A percentile compares a stretch with the other conserved stretches of the same genome.
Conservation (phyloP, 768 basidiomycete genomes). For the Boletellus emodensis region DNA sequence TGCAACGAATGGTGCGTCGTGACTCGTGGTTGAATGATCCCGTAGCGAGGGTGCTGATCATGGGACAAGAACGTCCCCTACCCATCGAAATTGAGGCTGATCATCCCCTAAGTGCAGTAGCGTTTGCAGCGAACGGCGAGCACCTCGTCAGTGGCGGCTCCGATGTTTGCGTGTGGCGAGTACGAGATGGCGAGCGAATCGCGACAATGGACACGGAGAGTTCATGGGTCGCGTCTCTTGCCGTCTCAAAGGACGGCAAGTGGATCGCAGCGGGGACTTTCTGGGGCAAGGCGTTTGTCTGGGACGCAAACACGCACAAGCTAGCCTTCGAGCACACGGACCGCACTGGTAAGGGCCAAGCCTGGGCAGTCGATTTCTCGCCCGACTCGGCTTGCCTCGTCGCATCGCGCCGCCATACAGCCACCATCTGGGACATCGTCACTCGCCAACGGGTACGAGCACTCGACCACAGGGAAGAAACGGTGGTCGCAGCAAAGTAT, state of each 20-base stretch:
- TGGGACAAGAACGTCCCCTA: not conserved
- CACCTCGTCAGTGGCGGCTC: not conserved
- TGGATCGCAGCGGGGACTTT: not conserved
- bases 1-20: too few species aligned
- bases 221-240: too few species aligned
- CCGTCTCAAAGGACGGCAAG: too few species aligned
- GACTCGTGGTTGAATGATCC: too few species aligned
- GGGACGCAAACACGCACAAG: too few species aligned
- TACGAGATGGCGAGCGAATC: not conserved
- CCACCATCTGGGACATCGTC: not conserved
- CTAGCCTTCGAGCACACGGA: too few species aligned
- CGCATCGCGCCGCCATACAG: not conserved
- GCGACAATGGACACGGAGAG: too few species aligned
- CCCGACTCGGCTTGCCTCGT: not conserved
- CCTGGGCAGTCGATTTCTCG: not conserved
- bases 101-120: not conserved
- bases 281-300: not conserved
- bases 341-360: too few species aligned
- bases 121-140: not conserved
- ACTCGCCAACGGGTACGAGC: not conserved
- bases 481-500: not conserved
- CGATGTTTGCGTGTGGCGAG: not conserved
- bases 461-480: not conserved
- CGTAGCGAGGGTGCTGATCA: not conserved
- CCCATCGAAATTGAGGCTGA: not conserved